These are phyloP conservation scores for Lachancea thermotolerans DNA, from an alignment of 805 yeast species.

Conservation along the genomic window DNA sequence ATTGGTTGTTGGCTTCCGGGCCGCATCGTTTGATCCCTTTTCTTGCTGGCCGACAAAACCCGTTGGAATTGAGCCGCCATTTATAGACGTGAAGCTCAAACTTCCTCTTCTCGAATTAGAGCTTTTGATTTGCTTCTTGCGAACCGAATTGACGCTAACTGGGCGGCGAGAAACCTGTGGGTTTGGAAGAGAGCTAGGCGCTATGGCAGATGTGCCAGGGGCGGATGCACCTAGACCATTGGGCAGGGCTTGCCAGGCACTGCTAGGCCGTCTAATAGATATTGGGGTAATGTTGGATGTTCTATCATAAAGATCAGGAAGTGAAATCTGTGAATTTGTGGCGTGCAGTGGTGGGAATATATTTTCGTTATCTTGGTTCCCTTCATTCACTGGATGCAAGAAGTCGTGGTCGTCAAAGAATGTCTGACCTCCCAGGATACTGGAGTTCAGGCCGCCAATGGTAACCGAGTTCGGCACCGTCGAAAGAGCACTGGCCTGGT, in stretches of 20 bases:
- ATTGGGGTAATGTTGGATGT: conserved; percentile 6
- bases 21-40: background rate
- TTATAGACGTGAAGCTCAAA: conserved; percentile 3
- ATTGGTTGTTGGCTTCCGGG: conserved; percentile 1
- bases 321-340: conserved; percentile 9
- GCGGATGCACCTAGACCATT: conserved; percentile 6
- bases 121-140: conserved; percentile 9
- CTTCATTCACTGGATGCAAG: conserved; percentile 2
- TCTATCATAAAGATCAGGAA: conserved; percentile 7
- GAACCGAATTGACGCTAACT: conserved; percentile 5
- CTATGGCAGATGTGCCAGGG: conserved; percentile 2
- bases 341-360: conserved; percentile 10
- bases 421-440: conserved; percentile 4
- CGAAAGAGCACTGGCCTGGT: background rate
- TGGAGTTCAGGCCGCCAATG: conserved; percentile 3
- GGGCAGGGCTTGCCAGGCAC: conserved; percentile 5
- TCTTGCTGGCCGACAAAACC: background rate
- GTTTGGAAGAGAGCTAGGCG: conserved; percentile 5
- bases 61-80: background rate
- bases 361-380: background rate
- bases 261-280: conserved; percentile 7
- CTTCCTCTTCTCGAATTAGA: conserved; percentile 9
- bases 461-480: background rate
- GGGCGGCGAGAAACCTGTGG: conserved; percentile 8
- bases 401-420: conserved; percentile 8